These are phyloP conservation scores for Arbutus unedo DNA, from an alignment of 148 eudicot species.

Conservation along the genomic window DNA sequence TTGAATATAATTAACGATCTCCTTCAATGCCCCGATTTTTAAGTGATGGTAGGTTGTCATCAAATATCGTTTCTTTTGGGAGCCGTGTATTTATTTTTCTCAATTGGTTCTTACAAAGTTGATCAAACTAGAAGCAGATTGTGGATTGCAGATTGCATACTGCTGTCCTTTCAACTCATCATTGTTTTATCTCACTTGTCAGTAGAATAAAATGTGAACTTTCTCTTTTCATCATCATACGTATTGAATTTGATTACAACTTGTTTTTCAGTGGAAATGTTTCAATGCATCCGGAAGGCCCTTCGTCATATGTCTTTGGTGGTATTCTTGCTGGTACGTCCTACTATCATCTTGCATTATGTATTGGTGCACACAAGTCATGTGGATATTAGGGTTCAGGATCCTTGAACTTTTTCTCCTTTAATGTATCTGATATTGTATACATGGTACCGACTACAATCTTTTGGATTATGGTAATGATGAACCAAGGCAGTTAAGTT, in stretches of 20 bases:
- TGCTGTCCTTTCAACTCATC: neutral
- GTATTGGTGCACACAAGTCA: neutral
- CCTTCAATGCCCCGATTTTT: neutral
- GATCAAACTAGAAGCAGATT: constrained; percentile 13
- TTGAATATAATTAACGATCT: neutral
- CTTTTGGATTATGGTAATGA: neutral
- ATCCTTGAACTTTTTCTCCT: neutral
- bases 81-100: neutral
- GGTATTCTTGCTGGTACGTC: constrained; percentile 98
- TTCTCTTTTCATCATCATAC: neutral
- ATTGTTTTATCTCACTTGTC: neutral
- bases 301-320: constrained; percentile 60
- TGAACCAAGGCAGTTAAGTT: neutral
- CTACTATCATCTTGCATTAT: constrained; percentile 16
- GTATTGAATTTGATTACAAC: constrained; percentile 7
- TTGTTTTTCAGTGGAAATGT: constrained; percentile 65
- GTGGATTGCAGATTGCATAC: neutral
- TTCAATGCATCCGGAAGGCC: constrained; percentile 53
- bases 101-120: neutral
- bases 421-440: neutral
- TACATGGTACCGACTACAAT: neutral
- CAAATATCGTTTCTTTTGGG: neutral
- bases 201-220: neutral
- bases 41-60: neutral
- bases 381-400: neutral